Percentiles rank a stretch among this genome's conserved stretches.
These are phyloP conservation scores for Ophiocordyceps camponoti-leonardi DNA, from an alignment of 2,329 filamentous ascomycete genomes.

Conservation along the genomic window DNA sequence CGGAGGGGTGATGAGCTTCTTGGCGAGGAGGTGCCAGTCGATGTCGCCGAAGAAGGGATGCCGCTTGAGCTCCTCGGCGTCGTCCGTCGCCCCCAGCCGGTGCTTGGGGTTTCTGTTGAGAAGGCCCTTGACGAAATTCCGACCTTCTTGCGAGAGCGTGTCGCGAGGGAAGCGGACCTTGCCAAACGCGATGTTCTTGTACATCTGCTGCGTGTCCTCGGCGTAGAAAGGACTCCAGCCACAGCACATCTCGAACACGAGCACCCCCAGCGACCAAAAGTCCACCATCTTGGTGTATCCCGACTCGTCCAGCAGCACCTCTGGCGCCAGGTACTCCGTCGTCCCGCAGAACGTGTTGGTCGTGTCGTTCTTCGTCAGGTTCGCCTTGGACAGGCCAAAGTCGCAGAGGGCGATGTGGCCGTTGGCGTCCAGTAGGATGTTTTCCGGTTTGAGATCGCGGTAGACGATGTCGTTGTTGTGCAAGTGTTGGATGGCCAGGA, in stretches of 20 bases:
- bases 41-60: slow-evolving; percentile 92
- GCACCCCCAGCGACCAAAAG: slow-evolving; percentile 93
- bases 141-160: slow-evolving; percentile 81
- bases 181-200: slow-evolving; percentile 99
- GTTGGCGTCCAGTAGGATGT: slow-evolving; percentile 91
- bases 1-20: slow-evolving; percentile 85
- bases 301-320: slow-evolving; percentile 87
- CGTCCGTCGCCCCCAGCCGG: slow-evolving; percentile 73
- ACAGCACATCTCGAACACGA: slow-evolving; percentile 99
- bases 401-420: slow-evolving; percentile 96
- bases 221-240: slow-evolving; percentile 99
- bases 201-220: slow-evolving; percentile 99
- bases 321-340: slow-evolving; percentile 90
- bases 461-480: slow-evolving; percentile 98
- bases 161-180: slow-evolving; percentile 95
- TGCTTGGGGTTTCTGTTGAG: slow-evolving; percentile 96
- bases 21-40: slow-evolving; percentile 74
- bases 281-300: slow-evolving; percentile 99
- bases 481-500: slow-evolving; percentile 83
- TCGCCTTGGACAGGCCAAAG: slow-evolving; percentile 94
- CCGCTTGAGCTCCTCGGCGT: slow-evolving; percentile 84
- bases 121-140: slow-evolving; percentile 95
- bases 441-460: slow-evolving; percentile 92
- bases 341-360: slow-evolving; percentile 99
- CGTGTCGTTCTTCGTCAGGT: slow-evolving; percentile 89